Base-by-base conservation (phyloP, 139 green algal species). In the Penium margaritaceum region DNA sequence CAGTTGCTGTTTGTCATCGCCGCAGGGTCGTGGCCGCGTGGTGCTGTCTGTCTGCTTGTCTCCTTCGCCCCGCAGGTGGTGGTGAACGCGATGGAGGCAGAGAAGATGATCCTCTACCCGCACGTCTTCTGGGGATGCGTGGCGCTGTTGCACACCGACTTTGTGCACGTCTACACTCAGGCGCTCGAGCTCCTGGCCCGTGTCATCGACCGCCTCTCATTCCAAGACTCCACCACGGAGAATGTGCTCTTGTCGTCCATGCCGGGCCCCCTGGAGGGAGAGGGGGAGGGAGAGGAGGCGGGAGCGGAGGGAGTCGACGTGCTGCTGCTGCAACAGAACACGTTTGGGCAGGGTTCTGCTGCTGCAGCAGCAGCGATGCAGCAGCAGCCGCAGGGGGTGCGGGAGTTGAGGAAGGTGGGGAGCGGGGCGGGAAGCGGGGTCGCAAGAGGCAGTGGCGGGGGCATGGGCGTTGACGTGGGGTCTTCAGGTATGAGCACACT, bases 81-180 rank as follows among this genome's bases (percentile, higher is more conserved):
- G 62, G 76, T 95, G 54, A 72, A 82, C 6, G 63, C 51, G 14
- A 80, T 89, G 51, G 78, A 82, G 14, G 55, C 77, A 0, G 72
- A 74, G 19, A 90, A 90, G 62, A 69, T 95, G 58, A 75, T 95
- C 74, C 77, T 96, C 21, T 93, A 88, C 66, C 90, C 90, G 1
- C 90, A 96, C 51, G 21, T 96, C 17, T 88, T 84, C 32, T 84
- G 78, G 78, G 78, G 85, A 2, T 87, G 74, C 21, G 51, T 95
- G 21, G 87, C 87, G 35, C 67, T 96, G 65, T 80, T 96, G 53
- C 64, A 87, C 72, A 88, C 67, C 6, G 80, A 79, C 38, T 87
- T 87, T 32, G 87, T 95, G 17, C 83, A 88, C 53, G 62, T 97
- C 17, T 94, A 89, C 66, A 79, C 53, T 1, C 69, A 75, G 5